Evolutionary conservation across 805 yeast species (phyloP).

Genomic region (Nakazawaea wyomingensis): DNA sequence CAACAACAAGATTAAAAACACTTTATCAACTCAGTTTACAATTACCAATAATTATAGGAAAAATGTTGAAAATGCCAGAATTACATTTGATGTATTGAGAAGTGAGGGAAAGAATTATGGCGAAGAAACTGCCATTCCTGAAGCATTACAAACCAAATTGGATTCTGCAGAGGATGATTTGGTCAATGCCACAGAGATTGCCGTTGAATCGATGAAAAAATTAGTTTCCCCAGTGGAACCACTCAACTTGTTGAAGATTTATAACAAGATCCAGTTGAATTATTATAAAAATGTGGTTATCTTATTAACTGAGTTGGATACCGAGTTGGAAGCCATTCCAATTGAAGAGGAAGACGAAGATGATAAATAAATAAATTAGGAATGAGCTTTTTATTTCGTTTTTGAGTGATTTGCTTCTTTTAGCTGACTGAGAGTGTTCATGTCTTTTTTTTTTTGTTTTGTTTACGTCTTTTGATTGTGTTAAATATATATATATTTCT

Average conservation of each 20-base stretch:
- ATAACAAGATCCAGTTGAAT: conserved; percentile 64
- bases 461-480: no score
- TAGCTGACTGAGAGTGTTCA: no score
- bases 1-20: conserved; percentile 47
- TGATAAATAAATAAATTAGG: no score
- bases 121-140: conserved; percentile 32
- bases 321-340: conserved; percentile 38
- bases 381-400: no score
- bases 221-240: conserved; percentile 64
- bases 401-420: no score
- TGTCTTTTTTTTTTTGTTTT: no score
- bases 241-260: conserved; percentile 57
- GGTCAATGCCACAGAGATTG: conserved; percentile 70
- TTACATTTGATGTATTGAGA: conserved; percentile 65
- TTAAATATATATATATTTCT: no score
- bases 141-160: conserved; percentile 45
- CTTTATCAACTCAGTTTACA: conserved; percentile 54
- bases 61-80: conserved; percentile 64
- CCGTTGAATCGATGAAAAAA: conserved; percentile 75
- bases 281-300: conserved; percentile 50
- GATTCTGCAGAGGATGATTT: conserved; percentile 69
- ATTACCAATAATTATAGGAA: conserved; percentile 57
- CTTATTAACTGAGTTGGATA: conserved; percentile 41
- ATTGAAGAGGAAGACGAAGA: conserved; percentile 35
- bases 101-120: conserved; percentile 40